phyloP scores from a whole-genome alignment of 441 rosid genomes.

The Francoa sonchifolia region DNA sequence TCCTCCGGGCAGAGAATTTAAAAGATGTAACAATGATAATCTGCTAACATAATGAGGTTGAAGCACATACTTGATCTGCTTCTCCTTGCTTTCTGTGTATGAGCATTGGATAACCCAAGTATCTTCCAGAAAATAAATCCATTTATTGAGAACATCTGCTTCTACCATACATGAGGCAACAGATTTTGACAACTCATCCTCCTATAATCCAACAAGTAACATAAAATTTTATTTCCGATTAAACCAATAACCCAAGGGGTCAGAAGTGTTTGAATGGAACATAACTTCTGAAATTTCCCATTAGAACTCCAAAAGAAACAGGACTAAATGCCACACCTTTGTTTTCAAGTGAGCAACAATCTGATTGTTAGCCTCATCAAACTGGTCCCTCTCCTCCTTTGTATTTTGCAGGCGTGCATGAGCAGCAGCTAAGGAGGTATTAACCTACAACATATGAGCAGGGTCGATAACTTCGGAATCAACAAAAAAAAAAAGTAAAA shows the following conservation, averaged over 20 bases:
- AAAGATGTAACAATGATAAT: background rate
- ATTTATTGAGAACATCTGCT: slow-evolving; percentile 55
- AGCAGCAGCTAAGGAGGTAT: slow-evolving; percentile 84
- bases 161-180: slow-evolving; percentile 55
- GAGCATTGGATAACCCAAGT: slow-evolving; percentile 46
- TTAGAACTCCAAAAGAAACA: slow-evolving; percentile 8
- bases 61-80: slow-evolving; percentile 62
- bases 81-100: slow-evolving; percentile 37
- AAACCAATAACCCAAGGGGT: no score
- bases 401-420: slow-evolving; percentile 74
- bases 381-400: slow-evolving; percentile 91
- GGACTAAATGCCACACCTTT: slow-evolving; percentile 41
- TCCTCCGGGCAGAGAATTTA: no score
- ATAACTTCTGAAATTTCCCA: no score
- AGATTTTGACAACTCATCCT: slow-evolving; percentile 75
- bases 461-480: slow-evolving; percentile 11
- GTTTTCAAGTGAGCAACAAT: slow-evolving; percentile 72
- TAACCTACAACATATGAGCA: slow-evolving; percentile 40
- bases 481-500: slow-evolving; percentile 3
- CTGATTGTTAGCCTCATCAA: slow-evolving; percentile 90
- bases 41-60: slow-evolving; percentile 3
- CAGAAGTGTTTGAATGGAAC: no score
- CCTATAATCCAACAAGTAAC: slow-evolving; percentile 32
- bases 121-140: slow-evolving; percentile 62
- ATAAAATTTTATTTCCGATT: no score